Conservation (phyloP, 331 rosid species). For the Phaseolus coccineus region DNA sequence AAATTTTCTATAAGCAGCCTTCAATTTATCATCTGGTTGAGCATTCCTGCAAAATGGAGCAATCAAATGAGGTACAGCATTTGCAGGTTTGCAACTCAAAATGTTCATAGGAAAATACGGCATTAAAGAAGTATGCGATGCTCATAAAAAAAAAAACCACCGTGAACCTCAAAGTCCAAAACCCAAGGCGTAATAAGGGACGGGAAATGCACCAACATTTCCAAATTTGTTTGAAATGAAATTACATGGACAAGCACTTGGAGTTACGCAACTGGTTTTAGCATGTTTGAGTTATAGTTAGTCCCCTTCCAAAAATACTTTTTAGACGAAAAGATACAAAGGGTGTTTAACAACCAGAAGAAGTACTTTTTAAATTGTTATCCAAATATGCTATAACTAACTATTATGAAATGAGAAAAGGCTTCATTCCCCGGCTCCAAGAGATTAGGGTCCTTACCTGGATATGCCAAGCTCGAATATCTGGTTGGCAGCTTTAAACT, state of each 20-base stretch:
- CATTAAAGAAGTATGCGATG: background rate
- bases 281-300: too few relatives aligned
- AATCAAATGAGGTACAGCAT: slow-evolving; percentile 33
- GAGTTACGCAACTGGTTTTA: background rate
- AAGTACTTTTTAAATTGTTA: too few relatives aligned
- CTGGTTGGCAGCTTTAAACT: slow-evolving; percentile 74
- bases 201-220: background rate
- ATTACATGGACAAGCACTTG: slow-evolving; percentile 17
- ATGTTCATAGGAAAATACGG: background rate
- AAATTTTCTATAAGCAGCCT: slow-evolving; percentile 76
- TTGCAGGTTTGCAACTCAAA: slow-evolving; percentile 13
- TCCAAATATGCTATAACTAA: too few relatives aligned
- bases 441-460: slow-evolving; percentile 53
- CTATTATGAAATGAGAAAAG: background rate
- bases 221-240: slow-evolving; percentile 22
- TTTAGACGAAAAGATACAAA: too few relatives aligned
- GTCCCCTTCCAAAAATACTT: too few relatives aligned
- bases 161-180: slow-evolving; percentile 16
- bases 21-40: slow-evolving; percentile 69
- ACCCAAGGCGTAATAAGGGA: background rate
- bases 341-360: too few relatives aligned
- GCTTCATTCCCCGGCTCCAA: background rate
- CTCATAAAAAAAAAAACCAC: background rate
- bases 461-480: slow-evolving; percentile 79
- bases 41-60: slow-evolving; percentile 69